phyloP scores from a whole-genome alignment of 1,284 basidiomycete species.

The Entoloma clypeatum region DNA sequence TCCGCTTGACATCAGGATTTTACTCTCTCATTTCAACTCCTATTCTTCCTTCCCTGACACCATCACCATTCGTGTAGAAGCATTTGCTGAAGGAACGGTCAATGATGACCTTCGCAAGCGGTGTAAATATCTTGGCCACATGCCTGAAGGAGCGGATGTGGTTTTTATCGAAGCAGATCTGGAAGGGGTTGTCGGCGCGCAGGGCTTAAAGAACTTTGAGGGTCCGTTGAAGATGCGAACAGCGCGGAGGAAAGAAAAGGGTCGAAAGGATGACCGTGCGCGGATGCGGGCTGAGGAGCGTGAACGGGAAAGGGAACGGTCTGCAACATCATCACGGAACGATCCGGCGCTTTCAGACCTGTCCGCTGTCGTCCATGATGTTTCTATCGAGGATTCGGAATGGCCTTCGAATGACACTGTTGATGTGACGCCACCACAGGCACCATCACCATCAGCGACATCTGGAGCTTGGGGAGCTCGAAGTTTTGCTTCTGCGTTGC shows the following conservation, averaged over 20 bases:
- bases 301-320: constrained; percentile 53
- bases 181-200: constrained; percentile 65
- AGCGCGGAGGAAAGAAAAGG: constrained; percentile 73
- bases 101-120: constrained; percentile 91
- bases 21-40: constrained; percentile 78
- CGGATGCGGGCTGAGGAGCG: constrained; percentile 75
- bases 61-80: constrained; percentile 78
- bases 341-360: constrained; percentile 8
- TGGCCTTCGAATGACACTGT: constrained; percentile 19
- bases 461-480: constrained; percentile 72
- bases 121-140: constrained; percentile 93
- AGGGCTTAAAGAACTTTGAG: constrained; percentile 77
- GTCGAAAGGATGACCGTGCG: constrained; percentile 79
- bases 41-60: constrained; percentile 85
- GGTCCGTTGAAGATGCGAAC: constrained; percentile 74
- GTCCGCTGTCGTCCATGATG: constrained; percentile 20
- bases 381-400: constrained; percentile 28
- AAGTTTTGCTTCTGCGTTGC: constrained; percentile 74
- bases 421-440: constrained; percentile 9
- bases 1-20: constrained; percentile 92
- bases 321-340: constrained; percentile 13
- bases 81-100: constrained; percentile 72
- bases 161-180: constrained; percentile 93
- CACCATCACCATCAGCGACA: too few species aligned
- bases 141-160: constrained; percentile 90